These are phyloP conservation scores for Apiospora kogelbergensis DNA, from an alignment of 2,329 filamentous ascomycete genomes.

Conservation along the genomic window DNA sequence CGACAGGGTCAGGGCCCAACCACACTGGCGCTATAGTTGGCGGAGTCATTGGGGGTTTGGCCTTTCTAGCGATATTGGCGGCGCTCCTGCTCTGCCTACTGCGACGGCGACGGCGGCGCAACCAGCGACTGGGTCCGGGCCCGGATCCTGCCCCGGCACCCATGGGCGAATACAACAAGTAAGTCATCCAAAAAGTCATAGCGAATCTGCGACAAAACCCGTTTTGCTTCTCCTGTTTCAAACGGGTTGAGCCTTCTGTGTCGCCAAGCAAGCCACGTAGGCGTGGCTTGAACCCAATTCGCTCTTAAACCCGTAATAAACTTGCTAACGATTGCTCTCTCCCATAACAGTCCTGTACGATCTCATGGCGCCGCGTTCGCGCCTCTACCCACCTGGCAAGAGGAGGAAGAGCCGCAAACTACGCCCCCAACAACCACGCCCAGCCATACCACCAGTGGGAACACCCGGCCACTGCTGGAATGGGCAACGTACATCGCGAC, in stretches of 20 bases:
- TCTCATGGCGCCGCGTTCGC: slow-evolving; percentile 38
- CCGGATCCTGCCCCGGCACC: slow-evolving; percentile 29
- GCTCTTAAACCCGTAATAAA: not conserved
- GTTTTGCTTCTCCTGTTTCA: not conserved
- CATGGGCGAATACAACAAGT: slow-evolving; percentile 43
- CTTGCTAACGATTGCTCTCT: not conserved
- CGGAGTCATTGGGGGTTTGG: slow-evolving; percentile 52
- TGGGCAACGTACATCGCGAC: not conserved
- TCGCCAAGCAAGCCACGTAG: not conserved
- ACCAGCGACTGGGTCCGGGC: slow-evolving; percentile 41
- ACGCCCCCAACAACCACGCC: slow-evolving; percentile 20
- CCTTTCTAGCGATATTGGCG: slow-evolving; percentile 42
- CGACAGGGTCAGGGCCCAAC: slow-evolving; percentile 15
- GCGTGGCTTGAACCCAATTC: not conserved
- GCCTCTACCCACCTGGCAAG: slow-evolving; percentile 35
- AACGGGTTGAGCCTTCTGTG: not conserved
- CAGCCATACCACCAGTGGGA: slow-evolving; percentile 8
- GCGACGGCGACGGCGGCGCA: slow-evolving; percentile 42
- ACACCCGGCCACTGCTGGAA: not conserved
- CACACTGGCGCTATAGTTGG: slow-evolving; percentile 54
- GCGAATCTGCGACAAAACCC: not conserved
- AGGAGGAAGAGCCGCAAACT: slow-evolving; percentile 30
- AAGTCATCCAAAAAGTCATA: slow-evolving; percentile 17
- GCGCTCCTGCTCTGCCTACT: slow-evolving; percentile 44
- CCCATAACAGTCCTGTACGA: slow-evolving; percentile 24